These are phyloP conservation scores for Neltuma alba DNA, from an alignment of 306 rosid species.

Conservation along the genomic window DNA sequence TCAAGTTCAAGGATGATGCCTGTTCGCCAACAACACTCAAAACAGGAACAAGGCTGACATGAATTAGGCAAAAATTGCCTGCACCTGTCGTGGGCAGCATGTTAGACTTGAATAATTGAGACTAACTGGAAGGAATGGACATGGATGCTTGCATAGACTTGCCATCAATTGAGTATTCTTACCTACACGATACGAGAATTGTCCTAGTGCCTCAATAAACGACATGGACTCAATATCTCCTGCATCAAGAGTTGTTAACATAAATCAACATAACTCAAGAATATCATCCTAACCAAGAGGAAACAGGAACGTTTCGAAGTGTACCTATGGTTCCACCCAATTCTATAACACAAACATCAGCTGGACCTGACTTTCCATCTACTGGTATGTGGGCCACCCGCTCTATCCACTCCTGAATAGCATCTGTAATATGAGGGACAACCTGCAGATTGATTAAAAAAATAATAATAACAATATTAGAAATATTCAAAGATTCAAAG, in stretches of 20 bases:
- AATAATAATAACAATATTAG: conserved; percentile 8
- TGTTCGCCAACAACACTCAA: conserved; percentile 90
- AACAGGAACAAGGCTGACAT: conserved; percentile 92
- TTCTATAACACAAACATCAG: conserved; percentile 89
- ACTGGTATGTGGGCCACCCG: conserved; percentile 82
- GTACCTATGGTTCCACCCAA: conserved; percentile 94
- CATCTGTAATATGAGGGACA: conserved; percentile 86
- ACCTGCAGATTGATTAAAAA: conserved; percentile 48
- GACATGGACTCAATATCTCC: conserved; percentile 93
- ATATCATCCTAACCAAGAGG: conserved; percentile 22
- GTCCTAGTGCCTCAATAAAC: conserved; percentile 81
- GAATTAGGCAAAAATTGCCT: conserved; percentile 75
- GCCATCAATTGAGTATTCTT: conserved; percentile 27
- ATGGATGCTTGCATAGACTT: not conserved
- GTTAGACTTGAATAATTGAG: conserved; percentile 7
- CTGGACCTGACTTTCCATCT: conserved; percentile 73
- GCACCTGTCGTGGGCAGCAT: conserved; percentile 52
- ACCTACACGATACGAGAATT: conserved; percentile 82
- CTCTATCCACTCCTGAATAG: conserved; percentile 92
- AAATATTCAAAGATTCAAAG: conserved; percentile 23
- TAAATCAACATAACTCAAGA: not conserved
- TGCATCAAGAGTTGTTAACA: conserved; percentile 42
- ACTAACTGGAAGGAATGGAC: conserved; percentile 6
- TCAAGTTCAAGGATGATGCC: conserved; percentile 43
- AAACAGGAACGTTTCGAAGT: conserved; percentile 27